phyloP scores from a whole-genome alignment of 306 rosid species.

The Vigna reflexopilosa region DNA sequence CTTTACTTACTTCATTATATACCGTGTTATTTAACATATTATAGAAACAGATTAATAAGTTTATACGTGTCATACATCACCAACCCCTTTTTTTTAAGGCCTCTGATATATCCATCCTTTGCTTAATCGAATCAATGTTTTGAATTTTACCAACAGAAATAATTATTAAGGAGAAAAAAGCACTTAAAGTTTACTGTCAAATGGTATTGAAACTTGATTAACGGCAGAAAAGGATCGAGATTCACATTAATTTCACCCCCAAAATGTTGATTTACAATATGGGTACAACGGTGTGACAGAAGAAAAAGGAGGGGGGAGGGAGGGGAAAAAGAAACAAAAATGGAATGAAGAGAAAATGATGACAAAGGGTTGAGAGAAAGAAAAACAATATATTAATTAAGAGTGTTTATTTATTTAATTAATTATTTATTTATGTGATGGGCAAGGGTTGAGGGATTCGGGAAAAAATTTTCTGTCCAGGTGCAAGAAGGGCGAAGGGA shows the following conservation, averaged over 20 bases:
- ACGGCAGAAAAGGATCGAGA: not conserved
- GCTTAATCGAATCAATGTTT: no score
- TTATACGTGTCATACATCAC: slow-evolving; percentile 41
- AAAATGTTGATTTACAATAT: slow-evolving; percentile 54
- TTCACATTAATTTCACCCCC: slow-evolving; percentile 40
- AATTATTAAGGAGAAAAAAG: no score
- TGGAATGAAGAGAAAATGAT: not conserved
- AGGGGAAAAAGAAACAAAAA: not conserved
- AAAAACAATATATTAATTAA: not conserved
- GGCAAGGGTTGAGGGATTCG: slow-evolving; percentile 52
- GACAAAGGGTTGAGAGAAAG: not conserved
- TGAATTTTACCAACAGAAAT: not conserved
- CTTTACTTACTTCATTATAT: slow-evolving; percentile 30
- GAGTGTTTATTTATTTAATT: not conserved
- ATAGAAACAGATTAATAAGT: slow-evolving; percentile 13
- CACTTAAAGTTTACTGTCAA: no score
- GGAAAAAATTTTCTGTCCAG: slow-evolving; percentile 82
- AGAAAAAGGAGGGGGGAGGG: not conserved
- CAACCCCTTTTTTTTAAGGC: slow-evolving; percentile 5
- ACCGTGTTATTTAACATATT: no score
- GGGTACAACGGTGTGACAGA: slow-evolving; percentile 10
- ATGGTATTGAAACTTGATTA: not conserved
- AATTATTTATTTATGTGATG: slow-evolving; percentile 23
- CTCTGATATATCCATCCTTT: not conserved
- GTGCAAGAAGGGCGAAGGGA: slow-evolving; percentile 87